Base-by-base conservation (phyloP, 1,139 yeast genomes). In the Geotrichum macrosporum region DNA sequence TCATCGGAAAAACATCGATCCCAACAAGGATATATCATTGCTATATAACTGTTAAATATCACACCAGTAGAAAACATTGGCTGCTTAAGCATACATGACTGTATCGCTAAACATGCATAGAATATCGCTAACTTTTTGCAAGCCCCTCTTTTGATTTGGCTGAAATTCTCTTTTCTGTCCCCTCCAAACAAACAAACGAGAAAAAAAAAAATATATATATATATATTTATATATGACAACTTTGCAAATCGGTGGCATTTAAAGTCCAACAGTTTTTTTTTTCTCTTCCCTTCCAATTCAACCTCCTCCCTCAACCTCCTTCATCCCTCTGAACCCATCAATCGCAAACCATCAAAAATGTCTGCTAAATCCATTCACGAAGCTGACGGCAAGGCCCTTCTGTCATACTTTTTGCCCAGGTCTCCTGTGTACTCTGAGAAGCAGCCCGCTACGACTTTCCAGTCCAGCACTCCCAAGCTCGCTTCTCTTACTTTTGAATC, bases 321-420 rank as follows among this genome's bases (percentile, higher is more conserved):
- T 37, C 19, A 6, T 16, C 12, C 24, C 12, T 15, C 41, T 21
- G 32, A 2, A 13, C 33, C n/a, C n/a, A n/a, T n/a, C n/a, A n/a
- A n/a, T n/a, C n/a, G n/a, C n/a, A n/a, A 37, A 16, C 41, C 24
- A 26, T 26, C 32, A 22, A 30, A 9, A 26, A 70, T 70, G 74
- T 66, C 72, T 36, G 73, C 75, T 20, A 71, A 71, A 55, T 67
- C 74, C n/a, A 71, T 71, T 48, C 69, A 70, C 53, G 75, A 71
- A 57, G 74, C 72, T 52, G 75, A 71, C 58, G 75, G 75, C 36
- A 71, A 71, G 57, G 75, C 75, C 30, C 61, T 71, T 47, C 63
- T 71, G 44, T 66, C 74, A 18, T 69, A 70, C 62, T 71, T 63
- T 55, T 57, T 71, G 50, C 67, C 72, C 45, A 63, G 64, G 51